Evolutionary conservation across 2,329 filamentous ascomycete species (phyloP).

Genomic region (Blastomyces parvus): DNA sequence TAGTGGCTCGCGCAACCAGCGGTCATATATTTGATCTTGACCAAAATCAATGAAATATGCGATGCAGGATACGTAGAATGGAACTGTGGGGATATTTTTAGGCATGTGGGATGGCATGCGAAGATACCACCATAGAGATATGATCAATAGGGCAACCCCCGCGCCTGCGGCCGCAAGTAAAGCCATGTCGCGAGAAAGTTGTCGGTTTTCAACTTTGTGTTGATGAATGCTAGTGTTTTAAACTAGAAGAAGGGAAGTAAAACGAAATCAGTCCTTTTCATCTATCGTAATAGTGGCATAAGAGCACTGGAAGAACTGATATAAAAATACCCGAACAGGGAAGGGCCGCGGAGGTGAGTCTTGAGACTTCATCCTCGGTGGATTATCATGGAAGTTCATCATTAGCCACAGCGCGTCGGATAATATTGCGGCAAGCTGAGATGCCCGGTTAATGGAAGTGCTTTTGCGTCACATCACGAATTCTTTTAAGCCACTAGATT

Average conservation of each 20-base stretch:
- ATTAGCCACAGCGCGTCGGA: background rate
- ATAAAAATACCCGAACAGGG: background rate
- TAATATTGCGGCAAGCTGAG: background rate
- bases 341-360: background rate
- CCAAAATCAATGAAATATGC: background rate
- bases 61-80: conserved; percentile 4
- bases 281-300: background rate
- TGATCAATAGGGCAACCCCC: background rate
- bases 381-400: background rate
- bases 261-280: background rate
- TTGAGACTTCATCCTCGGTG: background rate
- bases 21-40: conserved; percentile 5
- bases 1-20: conserved; percentile 1
- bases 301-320: background rate
- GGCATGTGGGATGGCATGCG: conserved; percentile 1
- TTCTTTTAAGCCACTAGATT: background rate
- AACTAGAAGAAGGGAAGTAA: background rate
- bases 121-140: background rate
- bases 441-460: background rate
- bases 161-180: background rate
- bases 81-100: conserved; percentile 5
- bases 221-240: background rate
- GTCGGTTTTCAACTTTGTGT: background rate
- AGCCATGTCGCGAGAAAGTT: background rate
- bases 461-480: background rate